Evolutionary conservation across 257 asterid genomes (phyloP).

Genomic region (Solanum medicagineum): DNA sequence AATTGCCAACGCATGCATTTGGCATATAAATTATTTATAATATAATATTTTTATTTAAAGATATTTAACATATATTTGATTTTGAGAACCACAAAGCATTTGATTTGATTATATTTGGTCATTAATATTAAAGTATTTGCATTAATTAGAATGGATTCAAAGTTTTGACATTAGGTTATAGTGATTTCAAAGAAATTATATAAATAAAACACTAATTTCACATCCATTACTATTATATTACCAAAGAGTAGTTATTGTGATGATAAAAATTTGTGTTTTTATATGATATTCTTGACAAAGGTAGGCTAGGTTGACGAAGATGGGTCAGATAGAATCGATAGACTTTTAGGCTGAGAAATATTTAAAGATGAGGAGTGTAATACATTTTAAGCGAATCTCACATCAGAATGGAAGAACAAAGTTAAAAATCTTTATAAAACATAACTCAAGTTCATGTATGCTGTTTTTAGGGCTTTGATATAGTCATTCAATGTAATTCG

Average conservation of each 20-base stretch:
- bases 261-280: background rate
- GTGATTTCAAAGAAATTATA: background rate
- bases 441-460: no score
- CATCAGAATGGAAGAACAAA: background rate
- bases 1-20: background rate
- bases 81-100: background rate
- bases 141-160: background rate
- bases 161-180: background rate
- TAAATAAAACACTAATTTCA: background rate
- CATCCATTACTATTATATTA: background rate
- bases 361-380: background rate
- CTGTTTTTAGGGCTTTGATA: background rate
- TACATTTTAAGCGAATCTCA: background rate
- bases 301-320: background rate
- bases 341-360: fast-evolving
- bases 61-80: background rate
- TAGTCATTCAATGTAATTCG: background rate
- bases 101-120: background rate
- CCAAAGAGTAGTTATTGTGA: background rate
- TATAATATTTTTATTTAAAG: background rate
- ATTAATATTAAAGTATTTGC: background rate
- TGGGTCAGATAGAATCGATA: background rate
- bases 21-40: background rate
- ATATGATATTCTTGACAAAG: background rate
- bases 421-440: no score